Evolutionary conservation across 129 eudicot species (phyloP).

Genomic region (Centella asiatica): DNA sequence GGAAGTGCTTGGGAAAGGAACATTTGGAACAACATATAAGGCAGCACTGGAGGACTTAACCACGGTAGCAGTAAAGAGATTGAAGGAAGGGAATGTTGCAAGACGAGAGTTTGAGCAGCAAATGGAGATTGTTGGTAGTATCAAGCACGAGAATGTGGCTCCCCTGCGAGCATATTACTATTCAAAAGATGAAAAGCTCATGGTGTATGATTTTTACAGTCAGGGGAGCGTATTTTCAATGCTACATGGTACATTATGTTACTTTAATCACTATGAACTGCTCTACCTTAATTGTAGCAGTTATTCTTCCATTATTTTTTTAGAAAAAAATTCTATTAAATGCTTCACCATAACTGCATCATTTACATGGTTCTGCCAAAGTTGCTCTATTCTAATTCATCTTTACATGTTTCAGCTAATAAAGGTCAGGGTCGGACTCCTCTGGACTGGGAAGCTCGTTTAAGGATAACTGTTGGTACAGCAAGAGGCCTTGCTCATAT

Average conservation of each 20-base stretch:
- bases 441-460: slow-evolving; percentile 73
- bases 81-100: slow-evolving; percentile 61
- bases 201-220: slow-evolving; percentile 74
- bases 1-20: slow-evolving; percentile 90
- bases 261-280: neutral
- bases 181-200: slow-evolving; percentile 91
- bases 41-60: slow-evolving; percentile 84
- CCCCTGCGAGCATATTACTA: slow-evolving; percentile 82
- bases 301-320: too few species aligned
- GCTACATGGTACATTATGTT: slow-evolving; percentile 62
- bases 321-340: neutral
- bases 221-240: slow-evolving; percentile 68
- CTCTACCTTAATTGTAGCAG: neutral
- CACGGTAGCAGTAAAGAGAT: slow-evolving; percentile 75
- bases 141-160: slow-evolving; percentile 70
- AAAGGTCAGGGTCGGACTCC: slow-evolving; percentile 52
- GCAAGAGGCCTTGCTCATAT: slow-evolving; percentile 83
- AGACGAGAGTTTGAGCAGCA: slow-evolving; percentile 82
- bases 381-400: neutral
- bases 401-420: slow-evolving; percentile 40
- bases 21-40: slow-evolving; percentile 80
- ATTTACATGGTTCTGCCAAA: neutral
- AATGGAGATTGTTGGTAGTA: slow-evolving; percentile 73
- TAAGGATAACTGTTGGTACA: slow-evolving; percentile 64
- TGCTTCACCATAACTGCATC: neutral